Evolutionary conservation across 164 flowering plant genomes (phyloP), one percentile per base, ranked within the genome.

Genomic region (Liquidambar formosana): DNA sequence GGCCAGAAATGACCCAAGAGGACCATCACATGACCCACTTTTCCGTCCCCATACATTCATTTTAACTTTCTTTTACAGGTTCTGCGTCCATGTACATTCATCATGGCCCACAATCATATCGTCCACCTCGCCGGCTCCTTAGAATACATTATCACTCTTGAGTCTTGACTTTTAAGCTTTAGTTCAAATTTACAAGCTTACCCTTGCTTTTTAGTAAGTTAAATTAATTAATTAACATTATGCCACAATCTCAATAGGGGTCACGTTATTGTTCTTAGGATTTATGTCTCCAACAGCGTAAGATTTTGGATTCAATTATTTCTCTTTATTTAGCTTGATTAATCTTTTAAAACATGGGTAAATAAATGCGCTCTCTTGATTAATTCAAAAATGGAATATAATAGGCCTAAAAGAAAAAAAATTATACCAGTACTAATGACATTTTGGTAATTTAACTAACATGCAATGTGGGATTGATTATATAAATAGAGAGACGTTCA

Each of bases 31-130:
- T 27, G 2, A 52, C 65, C 62, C 60, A 25, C 43, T 49, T 48
- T 69, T 51, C 19, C 66, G 66, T 51, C 72, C 59, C 61, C n/a
- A 52, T 69, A 43, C 72, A 61, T 43, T 61, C 41, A 15, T 41
- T 2, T 26, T 21, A 12, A 57, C 60, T 15, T 1, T 49, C 14
- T 5, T 49, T 6, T 49, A 15, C 53, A 5, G 53, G 21, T 49
- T 0, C 25, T 8, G 57, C 1, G 22, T 54, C 57, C 22, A 54
- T 8, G 57, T 19, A 10, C 26, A 54, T 13, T 11, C 10, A 54
- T 21, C 25, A 54, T 10, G 3, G 53, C 53, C n/a, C n/a, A n/a
- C 21, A 33, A 33, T 33, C 41, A 33, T 33, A 33, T 33, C n/a
- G 53, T 49, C 53, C 53, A 49, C 12, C 16, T 13, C 53, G n/a